Base-by-base conservation (phyloP, 805 yeast species). In the Ogataea dorogensis region DNA sequence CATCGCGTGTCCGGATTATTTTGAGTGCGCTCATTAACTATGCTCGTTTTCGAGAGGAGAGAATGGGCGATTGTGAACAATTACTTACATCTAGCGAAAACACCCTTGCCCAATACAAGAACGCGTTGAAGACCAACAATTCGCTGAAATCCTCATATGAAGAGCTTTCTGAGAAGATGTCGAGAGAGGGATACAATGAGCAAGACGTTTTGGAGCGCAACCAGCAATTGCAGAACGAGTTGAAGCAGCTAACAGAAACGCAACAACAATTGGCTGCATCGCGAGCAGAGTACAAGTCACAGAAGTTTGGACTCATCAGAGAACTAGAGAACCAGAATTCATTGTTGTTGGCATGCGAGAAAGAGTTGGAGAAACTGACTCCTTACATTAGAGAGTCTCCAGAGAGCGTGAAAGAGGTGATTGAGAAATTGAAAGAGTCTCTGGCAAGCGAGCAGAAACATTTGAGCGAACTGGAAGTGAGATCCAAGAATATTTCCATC, bases 21-120 rank as follows among this genome's bases (percentile, higher is more conserved):
- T 59, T 87, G 17, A 86, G 95, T 54, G 93, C 93, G 1, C 78
- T 87, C 32, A 83, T 87, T 15, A 88, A 88, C 56, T 88, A 77
- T 67, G 94, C 94, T 1, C 65, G 91, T 38, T 87, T 84, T 52
- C 71, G 95, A 47, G 94, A 86, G 49, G 86, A 80, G 46, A 79
- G 84, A 41, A 73, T 80, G 56, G 70, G 67, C 16, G 88, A 82
- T 47, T 79, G 84, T 51, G 86, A 80, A 43, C 74, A 73, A 17
- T 63, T 83, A 17, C 75, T 81, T 18, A 63, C 69, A 5, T 65
- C 68, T 28, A 73, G 79, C 42, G 83, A 79, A 34, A 53, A 65
- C 8, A 61, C 73, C 31, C 58, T 76, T 13, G 71, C 69, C 17
- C 64, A 68, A 34, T 65, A 68, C 29, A 68, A 70, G 38, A 58